phyloP scores from a whole-genome alignment of 1,139 yeast genomes.

The Zygosaccharomyces sapae region DNA sequence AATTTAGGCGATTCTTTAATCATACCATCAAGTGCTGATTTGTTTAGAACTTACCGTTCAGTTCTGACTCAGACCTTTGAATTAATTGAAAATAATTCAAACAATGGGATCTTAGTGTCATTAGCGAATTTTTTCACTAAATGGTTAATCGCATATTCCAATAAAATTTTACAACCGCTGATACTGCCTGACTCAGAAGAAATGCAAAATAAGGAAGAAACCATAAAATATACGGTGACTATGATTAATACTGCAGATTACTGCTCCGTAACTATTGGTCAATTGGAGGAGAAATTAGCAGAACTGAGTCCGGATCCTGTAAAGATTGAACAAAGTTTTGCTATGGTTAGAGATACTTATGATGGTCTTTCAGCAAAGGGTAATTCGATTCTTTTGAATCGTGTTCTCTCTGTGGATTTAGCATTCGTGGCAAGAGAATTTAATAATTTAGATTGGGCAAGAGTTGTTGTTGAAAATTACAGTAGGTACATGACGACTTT shows the following conservation, averaged over 20 bases:
- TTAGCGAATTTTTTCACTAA: constrained; percentile 63
- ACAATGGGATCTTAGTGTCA: constrained; percentile 26
- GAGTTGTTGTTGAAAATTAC: constrained; percentile 61
- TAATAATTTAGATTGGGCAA: constrained; percentile 72
- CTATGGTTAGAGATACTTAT: constrained; percentile 52
- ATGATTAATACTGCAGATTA: constrained; percentile 87
- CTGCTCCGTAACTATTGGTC: constrained; percentile 71
- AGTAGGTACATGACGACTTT: constrained; percentile 66
- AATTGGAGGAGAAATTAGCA: constrained; percentile 62
- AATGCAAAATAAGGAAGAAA: constrained; percentile 48
- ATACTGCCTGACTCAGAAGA: constrained; percentile 40
- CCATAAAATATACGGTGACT: constrained; percentile 63
- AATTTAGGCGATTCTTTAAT: constrained; percentile 52
- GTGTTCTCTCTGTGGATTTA: constrained; percentile 54
- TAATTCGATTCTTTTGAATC: constrained; percentile 52
- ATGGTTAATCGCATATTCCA: constrained; percentile 63
- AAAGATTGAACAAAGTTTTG: constrained; percentile 46
- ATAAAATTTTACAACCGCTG: constrained; percentile 56
- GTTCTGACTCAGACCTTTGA: constrained; percentile 72
- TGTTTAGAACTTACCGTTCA: constrained; percentile 72
- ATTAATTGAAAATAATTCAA: constrained; percentile 39
- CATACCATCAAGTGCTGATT: constrained; percentile 78
- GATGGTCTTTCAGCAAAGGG: constrained; percentile 58
- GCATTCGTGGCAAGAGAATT: constrained; percentile 82
- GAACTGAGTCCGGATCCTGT: constrained; percentile 45